phyloP scores from a whole-genome alignment of 2,329 filamentous ascomycete species.

The Karstenula rhodostoma region DNA sequence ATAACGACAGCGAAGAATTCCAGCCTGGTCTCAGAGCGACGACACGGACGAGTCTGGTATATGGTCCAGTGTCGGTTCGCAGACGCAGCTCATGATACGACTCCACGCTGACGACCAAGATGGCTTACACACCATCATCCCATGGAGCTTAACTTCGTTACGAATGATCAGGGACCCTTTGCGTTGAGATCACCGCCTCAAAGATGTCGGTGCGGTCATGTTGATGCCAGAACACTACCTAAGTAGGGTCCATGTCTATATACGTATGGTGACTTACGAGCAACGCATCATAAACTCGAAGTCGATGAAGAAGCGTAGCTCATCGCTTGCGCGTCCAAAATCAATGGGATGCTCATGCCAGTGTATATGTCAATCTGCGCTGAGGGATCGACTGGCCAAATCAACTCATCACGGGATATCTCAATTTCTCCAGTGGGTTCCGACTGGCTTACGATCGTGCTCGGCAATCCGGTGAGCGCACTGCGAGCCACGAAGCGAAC shows the following conservation, averaged over 20 bases:
- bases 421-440: constrained; percentile 31
- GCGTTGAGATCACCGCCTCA: not conserved
- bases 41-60: not conserved
- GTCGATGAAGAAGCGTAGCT: constrained; percentile 23
- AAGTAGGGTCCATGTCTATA: not conserved
- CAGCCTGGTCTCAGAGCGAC: not conserved
- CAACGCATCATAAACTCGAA: constrained; percentile 16
- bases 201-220: not conserved
- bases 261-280: not conserved
- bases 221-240: not conserved
- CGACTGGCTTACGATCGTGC: constrained; percentile 16
- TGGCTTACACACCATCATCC: not conserved
- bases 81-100: not conserved
- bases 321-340: constrained; percentile 28
- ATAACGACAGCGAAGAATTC: not conserved
- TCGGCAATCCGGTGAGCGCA: constrained; percentile 55
- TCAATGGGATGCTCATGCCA: constrained; percentile 35
- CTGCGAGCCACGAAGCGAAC: constrained; percentile 78
- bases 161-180: not conserved
- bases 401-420: constrained; percentile 39
- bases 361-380: constrained; percentile 45
- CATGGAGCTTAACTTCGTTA: not conserved
- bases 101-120: not conserved
- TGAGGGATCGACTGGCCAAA: constrained; percentile 39
- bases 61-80: not conserved